Percentiles rank a stretch among this genome's conserved stretches.
Evolutionary conservation across 148 eudicot genomes (phyloP).

Genomic region (Spergularia marina): DNA sequence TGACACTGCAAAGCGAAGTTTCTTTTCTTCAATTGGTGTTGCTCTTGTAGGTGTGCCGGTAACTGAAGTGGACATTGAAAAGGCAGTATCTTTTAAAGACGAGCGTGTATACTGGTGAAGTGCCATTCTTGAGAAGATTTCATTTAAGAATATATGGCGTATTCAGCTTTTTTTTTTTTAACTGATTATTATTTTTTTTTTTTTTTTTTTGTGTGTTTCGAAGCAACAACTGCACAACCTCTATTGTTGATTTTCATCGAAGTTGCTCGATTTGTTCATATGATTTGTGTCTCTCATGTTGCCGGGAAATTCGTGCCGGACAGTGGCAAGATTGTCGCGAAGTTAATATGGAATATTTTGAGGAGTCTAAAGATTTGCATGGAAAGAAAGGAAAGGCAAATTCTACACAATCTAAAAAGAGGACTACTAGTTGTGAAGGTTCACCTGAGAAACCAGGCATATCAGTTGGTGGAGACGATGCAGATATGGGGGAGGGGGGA

Average conservation of each 20-base stretch:
- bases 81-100: background rate
- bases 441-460: no score
- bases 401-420: no score
- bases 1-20: background rate
- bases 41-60: constrained; percentile 18
- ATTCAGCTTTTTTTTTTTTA: background rate
- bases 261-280: constrained; percentile 47
- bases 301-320: constrained; percentile 54
- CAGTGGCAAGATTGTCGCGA: constrained; percentile 34
- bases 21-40: background rate
- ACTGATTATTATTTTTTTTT: background rate
- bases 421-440: no score
- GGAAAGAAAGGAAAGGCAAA: no score
- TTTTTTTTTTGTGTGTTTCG: constrained; percentile 23
- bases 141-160: background rate
- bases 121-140: background rate
- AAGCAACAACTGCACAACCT: constrained; percentile 56
- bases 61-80: constrained; percentile 2
- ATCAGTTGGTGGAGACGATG: no score
- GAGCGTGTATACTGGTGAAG: constrained; percentile 14
- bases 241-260: constrained; percentile 51
- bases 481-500: no score
- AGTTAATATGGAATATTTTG: constrained; percentile 29
- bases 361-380: no score
- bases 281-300: constrained; percentile 58